Conservation (phyloP, 495 filamentous ascomycete species). For the Neohortaea acidophila region DNA sequence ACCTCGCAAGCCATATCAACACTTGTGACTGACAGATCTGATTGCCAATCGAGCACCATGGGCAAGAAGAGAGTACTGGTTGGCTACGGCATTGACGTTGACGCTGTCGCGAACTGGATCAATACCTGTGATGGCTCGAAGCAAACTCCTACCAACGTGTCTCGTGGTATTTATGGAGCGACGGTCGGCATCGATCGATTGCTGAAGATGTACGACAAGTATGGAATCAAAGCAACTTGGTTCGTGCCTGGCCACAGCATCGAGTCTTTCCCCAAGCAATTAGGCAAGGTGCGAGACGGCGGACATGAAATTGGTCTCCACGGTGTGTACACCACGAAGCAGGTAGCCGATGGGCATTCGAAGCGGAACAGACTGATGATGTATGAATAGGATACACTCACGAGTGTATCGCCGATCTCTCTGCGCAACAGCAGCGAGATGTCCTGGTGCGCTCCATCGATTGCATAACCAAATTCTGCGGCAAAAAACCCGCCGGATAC, state of each 20-base stretch:
- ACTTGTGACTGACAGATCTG: too few species aligned
- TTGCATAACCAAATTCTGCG: conserved; percentile 22
- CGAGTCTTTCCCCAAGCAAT: conserved; percentile 28
- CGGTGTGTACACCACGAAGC: conserved; percentile 57
- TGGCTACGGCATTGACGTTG: conserved; percentile 30
- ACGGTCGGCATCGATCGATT: conserved; percentile 31
- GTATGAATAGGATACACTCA: conserved; percentile 39
- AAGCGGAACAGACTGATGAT: conserved; percentile 62
- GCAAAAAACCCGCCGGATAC: conserved; percentile 27
- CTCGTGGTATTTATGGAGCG: conserved; percentile 29
- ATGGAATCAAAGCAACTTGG: conserved; percentile 30
- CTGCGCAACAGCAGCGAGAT: conserved; percentile 24
- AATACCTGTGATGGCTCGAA: conserved; percentile 21
- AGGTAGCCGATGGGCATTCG: conserved; percentile 51
- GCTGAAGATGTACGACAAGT: conserved; percentile 27
- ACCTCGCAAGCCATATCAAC: too few species aligned
- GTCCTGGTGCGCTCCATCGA: conserved; percentile 26
- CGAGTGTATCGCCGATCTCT: conserved; percentile 23
- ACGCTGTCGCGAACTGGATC: conserved; percentile 35
- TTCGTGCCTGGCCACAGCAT: conserved; percentile 31
- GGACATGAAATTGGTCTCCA: conserved; percentile 32
- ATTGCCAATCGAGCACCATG: too few species aligned
- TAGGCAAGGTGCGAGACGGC: conserved; percentile 26
- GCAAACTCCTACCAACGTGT: conserved; percentile 23
- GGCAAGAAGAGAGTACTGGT: conserved; percentile 22